Evolutionary conservation across 495 filamentous ascomycete genomes (phyloP), one percentile per base, ranked within the genome.

Genomic region (Evansstolkia leycettana): DNA sequence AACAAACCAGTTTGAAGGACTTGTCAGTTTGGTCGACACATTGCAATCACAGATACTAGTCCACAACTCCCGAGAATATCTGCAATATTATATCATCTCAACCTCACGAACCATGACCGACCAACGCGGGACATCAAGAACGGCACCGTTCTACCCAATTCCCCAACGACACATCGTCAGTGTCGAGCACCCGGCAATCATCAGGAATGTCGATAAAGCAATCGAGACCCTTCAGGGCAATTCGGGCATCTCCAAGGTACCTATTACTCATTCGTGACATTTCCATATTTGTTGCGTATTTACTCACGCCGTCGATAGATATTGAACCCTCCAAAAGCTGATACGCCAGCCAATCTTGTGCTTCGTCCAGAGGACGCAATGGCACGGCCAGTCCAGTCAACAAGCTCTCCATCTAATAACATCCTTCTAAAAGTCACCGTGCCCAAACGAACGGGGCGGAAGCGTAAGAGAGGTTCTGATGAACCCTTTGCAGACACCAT

Each of bases 101-200:
- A n/a, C 31, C 12, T 33, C 57, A 50, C 43, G 54, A 14, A 33
- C 42, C 20, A 23, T 23, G 20, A 9, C 20, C 4, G 20, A 23
- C 6, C 36, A 38, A 12, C 43, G 47, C 9, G 41, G 33, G 6
- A 7, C 12, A n/a, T 31, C 46, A 7, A 42, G 55, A 42, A 61
- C 54, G 7, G 69, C 73, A 9, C 69, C 73, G 5, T 71, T 68
- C 61, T 70, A 71, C 41, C 28, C 57, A 0, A 63, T 94, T 17
- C 85, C 84, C 2, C 40, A 64, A 20, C 65, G 72, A 28, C 64
- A 66, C 13, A 63, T 95, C 29, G 71, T 86, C 20, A 78, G 76
- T 38, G 70, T 96, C 15, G 90, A 98, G 50, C 87, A 96, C 55
- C 90, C 92, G 5, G 79, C 78, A 40, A 75, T 92, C 33, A 62